These are phyloP conservation scores for Trichophyton rubrum DNA, from an alignment of 2,329 filamentous ascomycete genomes.

Conservation along the genomic window DNA sequence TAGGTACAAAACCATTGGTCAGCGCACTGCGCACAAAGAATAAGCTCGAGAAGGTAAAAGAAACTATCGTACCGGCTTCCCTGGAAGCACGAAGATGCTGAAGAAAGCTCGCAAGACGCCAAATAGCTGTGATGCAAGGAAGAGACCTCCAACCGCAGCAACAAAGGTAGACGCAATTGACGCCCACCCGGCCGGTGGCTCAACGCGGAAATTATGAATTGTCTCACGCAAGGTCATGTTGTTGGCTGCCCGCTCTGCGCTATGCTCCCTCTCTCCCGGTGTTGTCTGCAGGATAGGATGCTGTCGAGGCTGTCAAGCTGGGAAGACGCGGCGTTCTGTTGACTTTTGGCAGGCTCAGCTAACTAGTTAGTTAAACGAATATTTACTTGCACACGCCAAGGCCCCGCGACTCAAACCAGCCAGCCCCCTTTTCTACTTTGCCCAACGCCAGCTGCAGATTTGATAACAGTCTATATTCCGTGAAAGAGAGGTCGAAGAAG, in stretches of 20 bases:
- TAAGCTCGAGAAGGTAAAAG: background rate
- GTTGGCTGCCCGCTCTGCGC: background rate
- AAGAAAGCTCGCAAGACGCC: conserved; percentile 51
- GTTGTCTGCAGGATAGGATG: background rate
- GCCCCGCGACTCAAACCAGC: background rate
- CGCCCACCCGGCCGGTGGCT: conserved; percentile 27
- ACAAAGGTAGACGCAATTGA: conserved; percentile 26
- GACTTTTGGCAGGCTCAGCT: background rate
- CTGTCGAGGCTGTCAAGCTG: background rate
- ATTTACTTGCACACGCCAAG: background rate
- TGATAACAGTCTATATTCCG: background rate
- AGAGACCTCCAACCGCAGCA: conserved; percentile 44
- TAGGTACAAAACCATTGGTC: background rate
- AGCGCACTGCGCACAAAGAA: background rate
- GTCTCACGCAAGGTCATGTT: background rate
- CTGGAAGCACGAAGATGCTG: conserved; percentile 54
- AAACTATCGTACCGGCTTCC: conserved; percentile 33
- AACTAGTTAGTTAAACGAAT: background rate
- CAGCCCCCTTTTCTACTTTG: background rate
- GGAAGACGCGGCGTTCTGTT: background rate
- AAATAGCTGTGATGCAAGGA: conserved; percentile 44
- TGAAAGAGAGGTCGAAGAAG: background rate
- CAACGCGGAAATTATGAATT: conserved; percentile 24
- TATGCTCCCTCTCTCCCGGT: background rate
- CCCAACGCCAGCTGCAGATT: no score